phyloP scores from a whole-genome alignment of 2,329 filamentous ascomycete genomes.

The Cercospora zeae-maydis region DNA sequence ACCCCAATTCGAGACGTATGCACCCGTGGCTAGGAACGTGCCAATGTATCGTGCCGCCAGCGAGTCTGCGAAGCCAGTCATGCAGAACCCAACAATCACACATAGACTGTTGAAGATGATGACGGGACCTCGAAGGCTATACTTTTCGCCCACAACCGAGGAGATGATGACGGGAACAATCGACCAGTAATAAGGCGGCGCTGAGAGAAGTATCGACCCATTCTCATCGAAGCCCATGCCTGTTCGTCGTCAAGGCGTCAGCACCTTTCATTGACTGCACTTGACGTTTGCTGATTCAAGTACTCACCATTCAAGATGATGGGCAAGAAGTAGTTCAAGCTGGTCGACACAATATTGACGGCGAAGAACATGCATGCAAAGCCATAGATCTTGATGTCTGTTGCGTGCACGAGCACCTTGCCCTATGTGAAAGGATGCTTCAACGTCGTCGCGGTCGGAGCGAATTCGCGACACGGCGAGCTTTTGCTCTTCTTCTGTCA shows the following conservation, averaged over 20 bases:
- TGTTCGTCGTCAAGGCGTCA: not conserved
- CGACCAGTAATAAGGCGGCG: constrained; percentile 66
- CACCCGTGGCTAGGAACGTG: constrained; percentile 63
- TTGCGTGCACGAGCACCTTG: constrained; percentile 55
- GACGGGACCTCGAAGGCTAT: constrained; percentile 58
- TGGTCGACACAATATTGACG: constrained; percentile 63
- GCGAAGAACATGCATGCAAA: constrained; percentile 65
- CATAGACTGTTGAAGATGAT: constrained; percentile 63
- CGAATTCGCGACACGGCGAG: constrained; percentile 58
- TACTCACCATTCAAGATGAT: constrained; percentile 30
- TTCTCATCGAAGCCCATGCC: constrained; percentile 44
- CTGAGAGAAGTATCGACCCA: constrained; percentile 57
- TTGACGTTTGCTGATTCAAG: not conserved
- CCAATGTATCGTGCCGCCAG: constrained; percentile 62
- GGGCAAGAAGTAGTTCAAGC: constrained; percentile 63
- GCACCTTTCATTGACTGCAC: not conserved
- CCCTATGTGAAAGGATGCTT: constrained; percentile 55
- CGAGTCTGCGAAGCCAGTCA: constrained; percentile 60
- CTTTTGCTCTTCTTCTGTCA: constrained; percentile 54
- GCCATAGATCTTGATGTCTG: constrained; percentile 61
- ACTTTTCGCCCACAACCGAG: constrained; percentile 60
- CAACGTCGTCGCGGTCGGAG: constrained; percentile 58
- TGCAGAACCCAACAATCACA: constrained; percentile 61
- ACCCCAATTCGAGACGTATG: constrained; percentile 68
- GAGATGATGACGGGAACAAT: constrained; percentile 62